A percentile compares a stretch with the other conserved stretches of the same genome.
Conservation (phyloP, 345 rosid species). For the Turritis glabra region DNA sequence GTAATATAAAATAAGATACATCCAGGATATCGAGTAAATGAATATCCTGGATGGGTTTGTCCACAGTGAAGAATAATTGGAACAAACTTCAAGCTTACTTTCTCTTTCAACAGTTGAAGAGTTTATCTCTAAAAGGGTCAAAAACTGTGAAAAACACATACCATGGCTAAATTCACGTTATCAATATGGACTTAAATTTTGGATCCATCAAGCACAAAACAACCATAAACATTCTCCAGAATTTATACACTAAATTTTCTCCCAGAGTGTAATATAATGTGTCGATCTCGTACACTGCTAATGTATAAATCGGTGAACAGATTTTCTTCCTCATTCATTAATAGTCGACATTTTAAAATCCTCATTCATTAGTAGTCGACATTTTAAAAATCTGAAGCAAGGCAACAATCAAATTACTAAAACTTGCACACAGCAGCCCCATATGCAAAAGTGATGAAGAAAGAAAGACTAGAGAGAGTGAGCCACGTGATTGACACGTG, state of each 20-base stretch:
- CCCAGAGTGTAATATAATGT: background rate
- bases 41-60: background rate
- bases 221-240: background rate
- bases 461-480: background rate
- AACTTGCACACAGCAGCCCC: background rate
- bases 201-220: conserved; percentile 1
- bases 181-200: background rate
- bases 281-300: background rate
- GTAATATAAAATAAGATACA: conserved; percentile 1
- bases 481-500: conserved; percentile 26
- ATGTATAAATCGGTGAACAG: background rate
- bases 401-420: background rate
- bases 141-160: background rate
- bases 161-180: background rate
- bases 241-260: background rate
- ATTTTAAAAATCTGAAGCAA: background rate
- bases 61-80: conserved; percentile 9
- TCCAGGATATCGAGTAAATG: background rate
- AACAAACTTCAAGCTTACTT: background rate
- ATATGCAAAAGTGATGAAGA: background rate
- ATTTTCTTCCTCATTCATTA: background rate
- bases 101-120: background rate
- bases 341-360: background rate
- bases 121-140: background rate
- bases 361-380: background rate